Evolutionary conservation across 495 filamentous ascomycete genomes (phyloP), one percentile per base, ranked within the genome.

Genomic region (Talaromyces wortmannii): DNA sequence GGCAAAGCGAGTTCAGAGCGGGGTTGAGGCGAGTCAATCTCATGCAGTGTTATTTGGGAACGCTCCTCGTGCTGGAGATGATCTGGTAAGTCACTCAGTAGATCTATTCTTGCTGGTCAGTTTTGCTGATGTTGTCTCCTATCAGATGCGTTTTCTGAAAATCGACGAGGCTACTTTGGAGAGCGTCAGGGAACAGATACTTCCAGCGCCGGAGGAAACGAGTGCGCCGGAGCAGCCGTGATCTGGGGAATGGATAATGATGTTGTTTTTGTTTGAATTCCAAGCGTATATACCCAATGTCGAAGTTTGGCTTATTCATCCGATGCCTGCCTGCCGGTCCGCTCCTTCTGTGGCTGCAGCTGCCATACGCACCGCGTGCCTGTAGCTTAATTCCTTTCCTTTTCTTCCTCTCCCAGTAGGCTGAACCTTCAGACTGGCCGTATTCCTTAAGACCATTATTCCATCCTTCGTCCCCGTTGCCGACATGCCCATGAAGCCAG

Each of bases 1-100:
- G 91, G 87, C 90, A 58, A 82, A 89, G 53, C 78, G 91, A 36
- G 90, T 92, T 2, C 85, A 82, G 64, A 84, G 82, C 65, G 87
- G 88, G 31, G 80, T 95, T 23, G 78, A 86, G 48, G 78, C 76
- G n/a, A 92, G 89, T 64, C 69, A 86, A 52, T 86, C 88, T 3
- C 91, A 96, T 57, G 70, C 82, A 5, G 86, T 86, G 13, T 65
- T 96, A 48, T 96, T 82, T 73, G 89, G 89, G 23, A 76, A 74
- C 55, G 68, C 75, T 36, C 70, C 70, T 53, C 68, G 75, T 29
- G 23, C 33, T 43, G 77, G 76, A n/a, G 84, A 92, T 65, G 88
- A 92, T 57, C 71, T 86, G 68, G 87, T 91, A 74, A 62, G 77
- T 59, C 23, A 54, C 30, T 51, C n/a, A n/a, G n/a, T 16, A 15